Base-by-base conservation (phyloP, 169 alveolate genomes). In the Cryptosporidium parvum region DNA sequence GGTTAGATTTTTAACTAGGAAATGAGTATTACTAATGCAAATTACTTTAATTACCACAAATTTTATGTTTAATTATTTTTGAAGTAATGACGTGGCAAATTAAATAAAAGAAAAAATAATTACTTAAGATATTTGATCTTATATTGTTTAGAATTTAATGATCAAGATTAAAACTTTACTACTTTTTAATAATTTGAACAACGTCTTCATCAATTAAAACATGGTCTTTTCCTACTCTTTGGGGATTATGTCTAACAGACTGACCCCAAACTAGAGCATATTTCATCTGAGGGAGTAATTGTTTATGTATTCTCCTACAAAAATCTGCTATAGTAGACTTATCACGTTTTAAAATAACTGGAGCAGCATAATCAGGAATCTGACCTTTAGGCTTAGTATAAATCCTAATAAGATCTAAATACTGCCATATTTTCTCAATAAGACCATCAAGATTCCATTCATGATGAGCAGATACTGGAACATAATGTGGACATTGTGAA, bases 381-480 rank as follows among this genome's bases (percentile, higher is more conserved):
- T 96, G 96, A 31, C 99, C 99, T 92, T 97, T 97, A 39, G 99
- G 99, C 93, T 98, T 98, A n/a, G 99, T 98, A 94, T 98, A 98
- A 26, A 98, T 96, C 72, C 99, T 95, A 67, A 98, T 94, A 35
- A 98, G 86, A 92, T 97, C 99, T 70, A 98, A 91, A 71, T 97
- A 95, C 92, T 97, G 97, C 99, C 99, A 98, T 35, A 98, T 97
- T 68, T 96, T 95, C 80, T 98, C 99, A 61, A 97, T 92, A 35
- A 98, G 93, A 35, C 97, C 99, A 92, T 98, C 99, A 69, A 98
- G 93, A 91, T 98, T 98, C 99, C 99, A 98, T 67, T 93, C 96
- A 35, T 86, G 91, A 80, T 93, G 94, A 59, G 95, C 94, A 45
- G 93, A 87, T 33, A 92, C 91, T 31, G 99, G 98, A 3, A 97